Evolutionary conservation across 176 grass and related monocot genomes (phyloP), one percentile per base, ranked within the genome.

Genomic region (Cocos nucifera): DNA sequence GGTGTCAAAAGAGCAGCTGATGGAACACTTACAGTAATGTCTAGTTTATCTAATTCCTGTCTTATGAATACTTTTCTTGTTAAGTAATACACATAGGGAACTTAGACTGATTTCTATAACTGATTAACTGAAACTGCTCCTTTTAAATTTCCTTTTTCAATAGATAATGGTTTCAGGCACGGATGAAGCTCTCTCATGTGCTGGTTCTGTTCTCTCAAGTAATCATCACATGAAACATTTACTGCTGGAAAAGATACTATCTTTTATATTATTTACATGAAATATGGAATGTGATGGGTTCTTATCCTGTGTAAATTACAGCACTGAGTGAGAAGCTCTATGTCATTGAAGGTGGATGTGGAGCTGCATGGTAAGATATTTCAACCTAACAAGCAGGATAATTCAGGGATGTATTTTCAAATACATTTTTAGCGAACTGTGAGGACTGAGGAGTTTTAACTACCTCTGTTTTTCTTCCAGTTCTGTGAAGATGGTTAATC

Each of bases 401-500:
- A 54, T 1, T 71, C 57, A 17, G 22, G 50, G 26, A 18, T 26
- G 56, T 50, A 64, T 51, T 51, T 53, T 64, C 21, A 50, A 51
- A 15, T 69, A 32, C 35, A 53, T 68, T 19, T 56, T 51, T 23
- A 49, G 35, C 35, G 0, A 53, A 16, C 22, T 53, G 29, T 56
- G 14, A 60, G 20, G 20, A 1, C 4, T 56, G 14, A 60, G 21
- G 20, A 1, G 6, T 56, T 65, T 6, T 63, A 61, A 15, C 49
- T 7, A 62, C 17, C 69, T 78, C 15, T 75, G 6, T 28, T 44
- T 64, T 78, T 69, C 25, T 89, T 62, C 66, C 85, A 95, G 91
- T 72, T 96, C 91, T 70, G 80, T 96, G 49, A 96, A 96, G 76
- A 96, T 96, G 91, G 91, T 96, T 35, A 96, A 96, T 74, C 91